Conservation (phyloP, 2,329 filamentous ascomycete species). For the Aspergillus puulaauensis region DNA sequence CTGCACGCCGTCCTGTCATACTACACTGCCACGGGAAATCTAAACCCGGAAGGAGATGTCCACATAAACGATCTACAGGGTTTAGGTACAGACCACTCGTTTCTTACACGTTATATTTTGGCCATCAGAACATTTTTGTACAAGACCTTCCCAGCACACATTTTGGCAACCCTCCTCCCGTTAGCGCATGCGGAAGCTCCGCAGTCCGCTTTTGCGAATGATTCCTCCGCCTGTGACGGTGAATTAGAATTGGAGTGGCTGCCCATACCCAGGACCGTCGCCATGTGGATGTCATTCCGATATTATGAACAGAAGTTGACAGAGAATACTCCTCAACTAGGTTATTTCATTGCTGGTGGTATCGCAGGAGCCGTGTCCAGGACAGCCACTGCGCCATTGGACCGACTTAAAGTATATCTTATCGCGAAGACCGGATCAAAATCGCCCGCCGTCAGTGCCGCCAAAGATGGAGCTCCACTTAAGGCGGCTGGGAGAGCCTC, state of each 20-base stretch:
- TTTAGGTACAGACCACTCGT: constrained; percentile 70
- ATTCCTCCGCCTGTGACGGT: constrained; percentile 30
- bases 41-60: constrained; percentile 93
- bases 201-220: constrained; percentile 29
- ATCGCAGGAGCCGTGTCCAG: constrained; percentile 91
- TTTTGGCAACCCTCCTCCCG: constrained; percentile 31
- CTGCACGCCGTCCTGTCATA: constrained; percentile 84
- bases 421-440: constrained; percentile 79
- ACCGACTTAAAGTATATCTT: constrained; percentile 95
- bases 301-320: constrained; percentile 48
- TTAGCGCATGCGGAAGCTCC: constrained; percentile 34
- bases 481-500: constrained; percentile 65
- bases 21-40: constrained; percentile 82
- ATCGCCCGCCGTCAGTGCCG: constrained; percentile 60
- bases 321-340: constrained; percentile 56
- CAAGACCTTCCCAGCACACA: constrained; percentile 34
- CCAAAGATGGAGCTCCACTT: constrained; percentile 68
- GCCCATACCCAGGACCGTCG: constrained; percentile 40
- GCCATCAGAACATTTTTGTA: constrained; percentile 36
- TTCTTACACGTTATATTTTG: constrained; percentile 38
- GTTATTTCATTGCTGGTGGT: constrained; percentile 96
- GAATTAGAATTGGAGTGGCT: constrained; percentile 44
- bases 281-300: constrained; percentile 45
- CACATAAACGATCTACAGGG: constrained; percentile 89
- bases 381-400: constrained; percentile 91